Conservation (phyloP, 257 asterid genomes). For the Gardenia jasminoides region DNA sequence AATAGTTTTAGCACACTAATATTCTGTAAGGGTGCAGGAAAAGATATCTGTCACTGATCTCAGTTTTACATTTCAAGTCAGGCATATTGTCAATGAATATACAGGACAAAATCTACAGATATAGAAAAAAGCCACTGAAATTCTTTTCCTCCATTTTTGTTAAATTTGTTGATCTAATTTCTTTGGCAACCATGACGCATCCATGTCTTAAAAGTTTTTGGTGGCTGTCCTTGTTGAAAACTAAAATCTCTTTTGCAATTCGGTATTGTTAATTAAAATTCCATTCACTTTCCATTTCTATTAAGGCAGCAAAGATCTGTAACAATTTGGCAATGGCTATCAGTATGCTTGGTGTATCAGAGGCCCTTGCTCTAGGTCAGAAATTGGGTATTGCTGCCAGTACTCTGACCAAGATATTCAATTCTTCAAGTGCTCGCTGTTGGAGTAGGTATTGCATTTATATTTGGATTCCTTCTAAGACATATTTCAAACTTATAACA, state of each 20-base stretch:
- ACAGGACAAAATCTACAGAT: not conserved
- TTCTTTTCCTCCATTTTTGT: not conserved
- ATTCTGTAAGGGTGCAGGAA: not conserved
- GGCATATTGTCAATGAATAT: not conserved
- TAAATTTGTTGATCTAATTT: not conserved
- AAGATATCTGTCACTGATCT: not conserved
- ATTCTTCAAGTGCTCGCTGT: conserved; percentile 94
- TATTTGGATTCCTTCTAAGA: conserved; percentile 10
- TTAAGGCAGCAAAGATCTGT: conserved; percentile 88
- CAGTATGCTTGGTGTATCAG: conserved; percentile 96
- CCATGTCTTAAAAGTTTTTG: not conserved
- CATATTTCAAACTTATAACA: not conserved
- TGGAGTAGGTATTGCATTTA: conserved; percentile 83
- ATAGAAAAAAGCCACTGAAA: not conserved
- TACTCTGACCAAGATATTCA: conserved; percentile 72
- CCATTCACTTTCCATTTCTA: conserved; percentile 6
- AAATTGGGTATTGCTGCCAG: conserved; percentile 66
- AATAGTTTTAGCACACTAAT: not conserved
- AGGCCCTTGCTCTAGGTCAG: conserved; percentile 91
- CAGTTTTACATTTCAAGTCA: not conserved
- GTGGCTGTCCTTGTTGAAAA: not conserved
- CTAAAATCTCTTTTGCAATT: not conserved
- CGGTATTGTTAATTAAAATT: not conserved
- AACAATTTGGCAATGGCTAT: conserved; percentile 96
- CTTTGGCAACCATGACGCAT: conserved; percentile 2